Evolutionary conservation across 495 filamentous ascomycete species (phyloP).

Genomic region (Staphylotrichum longicolle): DNA sequence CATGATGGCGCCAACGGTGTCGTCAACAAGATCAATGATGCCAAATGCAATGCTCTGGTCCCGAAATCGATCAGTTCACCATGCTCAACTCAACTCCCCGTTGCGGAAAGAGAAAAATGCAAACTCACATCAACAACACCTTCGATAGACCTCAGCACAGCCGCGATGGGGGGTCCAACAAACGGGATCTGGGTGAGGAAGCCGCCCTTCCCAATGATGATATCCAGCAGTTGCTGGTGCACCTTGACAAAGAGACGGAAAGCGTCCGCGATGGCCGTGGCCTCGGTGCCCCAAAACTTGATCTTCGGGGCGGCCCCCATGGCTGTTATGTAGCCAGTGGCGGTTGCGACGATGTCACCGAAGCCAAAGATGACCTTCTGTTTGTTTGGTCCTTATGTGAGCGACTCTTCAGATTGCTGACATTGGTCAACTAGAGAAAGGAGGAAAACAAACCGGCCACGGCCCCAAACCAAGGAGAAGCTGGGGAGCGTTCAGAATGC

Average conservation of each 20-base stretch:
- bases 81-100: background rate
- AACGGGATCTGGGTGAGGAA: background rate
- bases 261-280: background rate
- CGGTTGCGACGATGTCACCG: background rate
- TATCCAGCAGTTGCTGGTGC: background rate
- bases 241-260: conserved; percentile 1
- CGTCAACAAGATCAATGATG: too few relatives aligned
- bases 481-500: background rate
- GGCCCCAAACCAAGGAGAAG: background rate
- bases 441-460: background rate
- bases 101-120: too few relatives aligned
- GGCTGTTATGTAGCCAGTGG: too few relatives aligned
- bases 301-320: background rate
- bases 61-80: too few relatives aligned
- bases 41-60: too few relatives aligned
- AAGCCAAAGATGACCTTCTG: background rate
- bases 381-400: background rate
- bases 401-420: too few relatives aligned
- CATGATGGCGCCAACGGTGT: too few relatives aligned
- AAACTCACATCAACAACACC: too few relatives aligned
- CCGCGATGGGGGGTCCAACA: background rate
- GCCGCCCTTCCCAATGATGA: background rate
- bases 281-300: background rate
- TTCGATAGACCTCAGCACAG: background rate
- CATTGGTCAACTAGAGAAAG: background rate